A percentile compares a stretch with the other conserved stretches of the same genome.
phyloP scores from a whole-genome alignment of 768 basidiomycete genomes.

The Amanita fuliginea region DNA sequence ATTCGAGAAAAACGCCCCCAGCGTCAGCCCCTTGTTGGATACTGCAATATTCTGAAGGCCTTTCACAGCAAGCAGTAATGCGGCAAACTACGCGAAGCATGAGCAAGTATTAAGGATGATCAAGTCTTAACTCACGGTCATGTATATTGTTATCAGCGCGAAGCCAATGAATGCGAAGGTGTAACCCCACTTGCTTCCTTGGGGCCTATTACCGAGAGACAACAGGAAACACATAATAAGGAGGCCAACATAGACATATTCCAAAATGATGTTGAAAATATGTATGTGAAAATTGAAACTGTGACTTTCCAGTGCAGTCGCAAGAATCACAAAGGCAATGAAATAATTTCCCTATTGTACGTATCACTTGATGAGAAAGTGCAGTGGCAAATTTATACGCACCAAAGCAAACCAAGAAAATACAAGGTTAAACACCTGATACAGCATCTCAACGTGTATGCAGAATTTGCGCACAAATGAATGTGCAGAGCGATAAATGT shows the following conservation, averaged over 20 bases:
- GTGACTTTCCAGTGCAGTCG: slow-evolving; percentile 60
- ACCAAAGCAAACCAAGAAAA: slow-evolving; percentile 89
- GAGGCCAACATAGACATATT: slow-evolving; percentile 82
- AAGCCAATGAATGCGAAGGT: slow-evolving; percentile 81
- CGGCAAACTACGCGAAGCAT: slow-evolving; percentile 39
- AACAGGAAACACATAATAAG: slow-evolving; percentile 83
- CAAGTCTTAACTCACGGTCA: slow-evolving; percentile 52
- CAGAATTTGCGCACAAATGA: slow-evolving; percentile 76
- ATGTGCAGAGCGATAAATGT: slow-evolving; percentile 89
- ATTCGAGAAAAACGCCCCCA: slow-evolving; percentile 65
- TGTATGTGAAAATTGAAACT: slow-evolving; percentile 50
- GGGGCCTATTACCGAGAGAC: slow-evolving; percentile 83
- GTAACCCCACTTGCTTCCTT: slow-evolving; percentile 83
- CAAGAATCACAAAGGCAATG: slow-evolving; percentile 77
- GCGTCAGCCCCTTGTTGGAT: slow-evolving; percentile 31
- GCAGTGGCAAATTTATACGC: slow-evolving; percentile 13
- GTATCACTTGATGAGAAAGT: neutral
- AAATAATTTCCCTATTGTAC: slow-evolving; percentile 70
- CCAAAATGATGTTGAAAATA: slow-evolving; percentile 65
- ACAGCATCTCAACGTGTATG: slow-evolving; percentile 91
- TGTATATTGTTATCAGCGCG: slow-evolving; percentile 87
- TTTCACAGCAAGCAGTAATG: slow-evolving; percentile 77
- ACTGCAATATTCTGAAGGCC: slow-evolving; percentile 54
- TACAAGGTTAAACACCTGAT: slow-evolving; percentile 82
- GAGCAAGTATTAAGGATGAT: neutral